Evolutionary conservation across 805 yeast species (phyloP).

Genomic region (Jamesozyma piceae): DNA sequence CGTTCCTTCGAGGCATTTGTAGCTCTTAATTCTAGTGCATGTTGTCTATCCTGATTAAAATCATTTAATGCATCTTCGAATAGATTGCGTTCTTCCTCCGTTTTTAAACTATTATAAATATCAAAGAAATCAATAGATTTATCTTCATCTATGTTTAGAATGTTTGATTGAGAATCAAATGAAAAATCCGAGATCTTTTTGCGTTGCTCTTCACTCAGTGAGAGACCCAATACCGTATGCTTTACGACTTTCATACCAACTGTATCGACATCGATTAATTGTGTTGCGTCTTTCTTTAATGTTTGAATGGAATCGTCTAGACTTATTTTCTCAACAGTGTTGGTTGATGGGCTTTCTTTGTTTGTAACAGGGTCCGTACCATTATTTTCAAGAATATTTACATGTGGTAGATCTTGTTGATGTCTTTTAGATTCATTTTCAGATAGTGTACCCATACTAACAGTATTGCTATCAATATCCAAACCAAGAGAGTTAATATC

Average conservation of each 20-base stretch:
- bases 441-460: not conserved
- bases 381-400: not conserved
- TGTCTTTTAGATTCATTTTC: not conserved
- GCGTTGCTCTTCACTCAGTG: slow-evolving; percentile 24
- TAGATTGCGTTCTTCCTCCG: slow-evolving; percentile 37
- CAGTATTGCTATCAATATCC: not conserved
- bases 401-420: not conserved
- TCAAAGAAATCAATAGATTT: slow-evolving; percentile 52
- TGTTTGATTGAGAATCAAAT: slow-evolving; percentile 32
- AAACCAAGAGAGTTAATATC: not conserved
- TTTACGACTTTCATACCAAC: slow-evolving; percentile 72
- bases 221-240: slow-evolving; percentile 54
- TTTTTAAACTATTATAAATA: slow-evolving; percentile 46
- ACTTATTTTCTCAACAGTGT: slow-evolving; percentile 4
- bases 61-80: slow-evolving; percentile 63
- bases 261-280: slow-evolving; percentile 59
- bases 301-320: slow-evolving; percentile 29
- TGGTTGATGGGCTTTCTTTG: not conserved
- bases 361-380: not conserved
- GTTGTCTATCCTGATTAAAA: slow-evolving; percentile 69
- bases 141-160: slow-evolving; percentile 19
- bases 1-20: slow-evolving; percentile 77
- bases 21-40: slow-evolving; percentile 62
- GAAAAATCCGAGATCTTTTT: slow-evolving; percentile 28
- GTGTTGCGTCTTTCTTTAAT: slow-evolving; percentile 46